Conservation (phyloP, 371 early-diverging fungal genomes). For the Rhizopus arrhizus region DNA sequence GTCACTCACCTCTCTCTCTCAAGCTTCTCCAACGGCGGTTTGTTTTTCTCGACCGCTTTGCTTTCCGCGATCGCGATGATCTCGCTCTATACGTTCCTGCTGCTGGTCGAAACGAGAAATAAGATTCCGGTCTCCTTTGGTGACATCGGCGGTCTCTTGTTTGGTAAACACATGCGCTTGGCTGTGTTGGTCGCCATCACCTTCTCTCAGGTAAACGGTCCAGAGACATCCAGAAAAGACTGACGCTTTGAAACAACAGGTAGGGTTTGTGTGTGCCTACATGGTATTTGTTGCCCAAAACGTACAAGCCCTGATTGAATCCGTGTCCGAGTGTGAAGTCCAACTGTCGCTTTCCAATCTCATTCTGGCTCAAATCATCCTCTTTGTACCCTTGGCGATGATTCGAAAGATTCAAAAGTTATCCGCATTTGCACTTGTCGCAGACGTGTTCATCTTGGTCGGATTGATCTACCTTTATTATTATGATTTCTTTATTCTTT, state of each 20-base stretch:
- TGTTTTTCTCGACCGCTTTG: constrained; percentile 58
- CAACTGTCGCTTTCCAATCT: constrained; percentile 45
- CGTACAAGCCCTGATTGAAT: constrained; percentile 67
- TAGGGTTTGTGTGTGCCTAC: constrained; percentile 88
- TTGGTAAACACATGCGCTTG: constrained; percentile 70
- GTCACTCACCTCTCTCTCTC: constrained; percentile 5
- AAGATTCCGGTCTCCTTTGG: constrained; percentile 67
- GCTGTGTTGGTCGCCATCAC: constrained; percentile 75
- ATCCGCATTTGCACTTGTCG: constrained; percentile 78
- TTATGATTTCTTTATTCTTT: constrained; percentile 71
- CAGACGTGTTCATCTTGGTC: constrained; percentile 80
- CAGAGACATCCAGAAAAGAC: background rate
- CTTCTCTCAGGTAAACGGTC: constrained; percentile 66
- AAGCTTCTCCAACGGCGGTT: constrained; percentile 70
- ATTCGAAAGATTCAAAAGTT: constrained; percentile 82
- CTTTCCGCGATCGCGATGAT: constrained; percentile 56
- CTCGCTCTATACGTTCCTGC: constrained; percentile 62
- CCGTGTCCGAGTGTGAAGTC: constrained; percentile 52
- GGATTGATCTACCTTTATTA: constrained; percentile 83
- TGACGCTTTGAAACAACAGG: constrained; percentile 31
- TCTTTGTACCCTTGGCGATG: constrained; percentile 83
- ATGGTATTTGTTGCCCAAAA: constrained; percentile 88
- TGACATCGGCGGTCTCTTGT: constrained; percentile 75
- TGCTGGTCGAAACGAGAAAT: constrained; percentile 62
- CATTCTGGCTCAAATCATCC: constrained; percentile 67